Percentiles rank a stretch among this genome's conserved stretches.
These are phyloP conservation scores for Suzukiozyma palmioleophila DNA, from an alignment of 1,139 yeast genomes.

Conservation along the genomic window DNA sequence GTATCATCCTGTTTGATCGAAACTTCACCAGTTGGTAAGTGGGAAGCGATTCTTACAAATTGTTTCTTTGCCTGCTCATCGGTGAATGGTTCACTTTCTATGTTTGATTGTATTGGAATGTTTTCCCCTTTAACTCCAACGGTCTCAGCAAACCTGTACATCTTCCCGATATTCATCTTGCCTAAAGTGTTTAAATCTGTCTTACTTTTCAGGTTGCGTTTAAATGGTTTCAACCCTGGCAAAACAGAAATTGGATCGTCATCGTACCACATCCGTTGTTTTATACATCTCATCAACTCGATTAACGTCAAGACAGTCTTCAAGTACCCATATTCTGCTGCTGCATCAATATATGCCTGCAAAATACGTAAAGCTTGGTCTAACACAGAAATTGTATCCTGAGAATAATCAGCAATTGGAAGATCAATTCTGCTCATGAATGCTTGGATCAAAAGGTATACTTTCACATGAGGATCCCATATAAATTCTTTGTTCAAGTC, in stretches of 20 bases:
- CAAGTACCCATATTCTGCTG: slow-evolving; percentile 77
- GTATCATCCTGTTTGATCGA: slow-evolving; percentile 27
- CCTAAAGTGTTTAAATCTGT: slow-evolving; percentile 16
- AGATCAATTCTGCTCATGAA: slow-evolving; percentile 76
- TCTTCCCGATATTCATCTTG: slow-evolving; percentile 19
- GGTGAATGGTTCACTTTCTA: slow-evolving; percentile 3
- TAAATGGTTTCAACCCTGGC: slow-evolving; percentile 57
- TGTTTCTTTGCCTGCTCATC: slow-evolving; percentile 23
- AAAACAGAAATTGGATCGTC: slow-evolving; percentile 64
- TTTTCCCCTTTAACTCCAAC: slow-evolving; percentile 32
- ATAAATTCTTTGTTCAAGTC: slow-evolving; percentile 63
- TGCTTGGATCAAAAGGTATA: slow-evolving; percentile 82
- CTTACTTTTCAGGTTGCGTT: slow-evolving; percentile 16
- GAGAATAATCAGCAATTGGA: slow-evolving; percentile 93
- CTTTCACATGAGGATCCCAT: slow-evolving; percentile 96
- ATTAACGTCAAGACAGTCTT: slow-evolving; percentile 58
- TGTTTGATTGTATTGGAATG: slow-evolving; percentile 17
- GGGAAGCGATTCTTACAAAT: slow-evolving; percentile 41
- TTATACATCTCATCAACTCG: slow-evolving; percentile 76
- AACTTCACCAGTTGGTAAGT: slow-evolving; percentile 46
- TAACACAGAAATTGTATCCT: slow-evolving; percentile 87
- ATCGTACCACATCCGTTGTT: slow-evolving; percentile 86
- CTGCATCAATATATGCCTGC: slow-evolving; percentile 88
- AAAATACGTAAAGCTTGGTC: slow-evolving; percentile 92
- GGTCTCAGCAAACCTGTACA: slow-evolving; percentile 28